A percentile compares a stretch with the other conserved stretches of the same genome.
Evolutionary conservation across 768 basidiomycete species (phyloP).

Genomic region (Suillus spraguei): DNA sequence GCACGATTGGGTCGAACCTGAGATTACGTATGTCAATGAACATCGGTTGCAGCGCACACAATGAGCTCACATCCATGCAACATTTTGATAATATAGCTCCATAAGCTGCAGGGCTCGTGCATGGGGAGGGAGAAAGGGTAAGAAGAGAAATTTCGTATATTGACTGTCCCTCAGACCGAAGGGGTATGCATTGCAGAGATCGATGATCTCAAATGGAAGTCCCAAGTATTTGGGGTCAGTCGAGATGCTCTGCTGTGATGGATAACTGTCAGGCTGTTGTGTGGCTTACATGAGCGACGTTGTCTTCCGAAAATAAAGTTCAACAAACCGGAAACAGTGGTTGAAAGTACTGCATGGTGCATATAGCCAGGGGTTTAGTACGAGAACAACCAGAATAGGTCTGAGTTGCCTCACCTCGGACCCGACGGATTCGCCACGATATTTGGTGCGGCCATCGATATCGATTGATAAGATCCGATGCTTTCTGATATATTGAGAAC

Average conservation of each 20-base stretch:
- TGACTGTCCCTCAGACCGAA: conserved; percentile 45
- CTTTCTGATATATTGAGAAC: conserved; percentile 36
- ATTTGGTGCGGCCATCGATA: conserved; percentile 48
- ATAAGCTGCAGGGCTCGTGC: conserved; percentile 42
- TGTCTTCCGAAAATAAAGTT: conserved; percentile 1
- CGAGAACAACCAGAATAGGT: background rate
- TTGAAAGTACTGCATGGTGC: conserved; percentile 38
- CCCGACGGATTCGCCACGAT: conserved; percentile 51
- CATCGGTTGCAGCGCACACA: conserved; percentile 6
- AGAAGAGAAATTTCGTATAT: conserved; percentile 41
- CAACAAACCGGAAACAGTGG: conserved; percentile 31
- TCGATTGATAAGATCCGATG: conserved; percentile 53
- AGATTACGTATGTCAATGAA: background rate
- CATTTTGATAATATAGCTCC: conserved; percentile 45
- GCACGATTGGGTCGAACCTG: conserved; percentile 50
- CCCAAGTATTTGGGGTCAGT: conserved; percentile 30
- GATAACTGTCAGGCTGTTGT: conserved; percentile 12
- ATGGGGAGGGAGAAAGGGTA: conserved; percentile 42
- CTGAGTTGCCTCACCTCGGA: conserved; percentile 46
- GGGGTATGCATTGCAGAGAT: conserved; percentile 51
- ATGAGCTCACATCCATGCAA: conserved; percentile 49
- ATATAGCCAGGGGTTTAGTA: conserved; percentile 6
- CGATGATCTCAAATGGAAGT: conserved; percentile 45
- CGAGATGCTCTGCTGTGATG: conserved; percentile 7
- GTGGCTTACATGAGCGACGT: conserved; percentile 17